Base-by-base conservation (phyloP, 2,329 filamentous ascomycete species). In the Alternaria gansuensis region DNA sequence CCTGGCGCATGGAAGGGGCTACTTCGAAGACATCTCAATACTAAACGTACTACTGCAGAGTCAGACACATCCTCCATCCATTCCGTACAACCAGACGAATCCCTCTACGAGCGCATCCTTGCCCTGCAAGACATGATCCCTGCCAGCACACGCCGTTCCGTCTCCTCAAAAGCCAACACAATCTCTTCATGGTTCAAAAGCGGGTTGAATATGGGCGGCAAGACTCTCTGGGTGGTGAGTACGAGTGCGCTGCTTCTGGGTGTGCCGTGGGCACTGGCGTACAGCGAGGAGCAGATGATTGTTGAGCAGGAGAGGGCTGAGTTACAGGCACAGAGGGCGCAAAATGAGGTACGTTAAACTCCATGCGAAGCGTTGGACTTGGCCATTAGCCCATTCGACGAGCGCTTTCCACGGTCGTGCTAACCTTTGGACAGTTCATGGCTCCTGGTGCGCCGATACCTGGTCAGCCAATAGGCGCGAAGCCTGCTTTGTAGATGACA, bases 241-340 rank as follows among this genome's bases (percentile, higher is more conserved):
- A 97, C 93, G 65, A 93, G 90, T 62, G 92, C 92, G 60, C 86
- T 99, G 75, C 83, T 99, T 76, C 82, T 98, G 65, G 93, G 93
- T 70, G 92, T 98, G 51, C 95, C 95, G 55, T 98, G 93, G 84
- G 93, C 93, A 59, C 84, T 99, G 69, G 94, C 93, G 58, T 94
- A 93, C 77, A 89, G 90, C 65, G 95, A 99, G 84, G 95, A 99
- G 84, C 93, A 97, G 85, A 92, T 97, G 83, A 88, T 96, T 78
- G 85, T 94, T 66, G 94, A 97, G 83, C 96, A 97, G 92, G 95
- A 99, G 87, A 88, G 93, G 80, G 94, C 97, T 83, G 93, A 93
- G 87, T 89, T 90, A 79, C 95, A 97, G 92, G 90, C 95, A 79
- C 92, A 97, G 86, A 87, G 90, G 74, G 92, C 92, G 64, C 69